Base-by-base conservation (phyloP, 768 basidiomycete species). In the Lactarius sanguifluus region DNA sequence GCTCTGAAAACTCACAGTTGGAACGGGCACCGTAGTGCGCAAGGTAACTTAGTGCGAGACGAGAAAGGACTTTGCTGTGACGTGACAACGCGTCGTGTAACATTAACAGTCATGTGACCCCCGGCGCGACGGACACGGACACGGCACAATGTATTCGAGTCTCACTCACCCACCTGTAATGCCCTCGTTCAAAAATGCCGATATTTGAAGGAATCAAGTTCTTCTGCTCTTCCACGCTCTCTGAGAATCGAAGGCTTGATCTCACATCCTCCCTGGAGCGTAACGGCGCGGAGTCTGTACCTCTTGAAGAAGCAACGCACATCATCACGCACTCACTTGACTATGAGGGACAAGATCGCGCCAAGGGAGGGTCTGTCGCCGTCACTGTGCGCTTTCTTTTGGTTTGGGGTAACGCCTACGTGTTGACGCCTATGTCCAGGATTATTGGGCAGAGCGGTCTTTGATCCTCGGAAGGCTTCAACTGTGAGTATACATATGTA, bases 401-500 rank as follows among this genome's bases (percentile, higher is more conserved):
- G 12, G 28, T 23, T 30, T 12, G 34, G 54, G 56, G 12, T 23
- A 10, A 28, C 30, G 38, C 18, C n/a, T 30, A 23, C 32, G 28
- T 38, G 60, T 38, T 62, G 47, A 66, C 18, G 15, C 25, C 41
- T 36, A 9, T 10, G 5, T 38, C 34, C 25, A 71, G 70, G 68
- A 66, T 43, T 56, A 40, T 47, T 71, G 70, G 70, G 65, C 61
- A 23, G 68, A 71, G 12, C 64, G 68, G 8, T 69, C 70, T 5
- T 58, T 69, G 18, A 58, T 69, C 47, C 60, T 69, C 4, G 68
- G 65, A 28, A 66, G 58, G 34, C 62, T 64, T 54, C 70, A 69
- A 30, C 45, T 25, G 70, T 71, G 45, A 59, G 70, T 63, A 45
- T 18, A 57, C 36, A 25, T 10, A 9, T 38, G 36, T 38, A 18